Evolutionary conservation across 208 protist genomes (phyloP), one percentile per base, ranked within the genome.

Genomic region (Leishmania mexicana): DNA sequence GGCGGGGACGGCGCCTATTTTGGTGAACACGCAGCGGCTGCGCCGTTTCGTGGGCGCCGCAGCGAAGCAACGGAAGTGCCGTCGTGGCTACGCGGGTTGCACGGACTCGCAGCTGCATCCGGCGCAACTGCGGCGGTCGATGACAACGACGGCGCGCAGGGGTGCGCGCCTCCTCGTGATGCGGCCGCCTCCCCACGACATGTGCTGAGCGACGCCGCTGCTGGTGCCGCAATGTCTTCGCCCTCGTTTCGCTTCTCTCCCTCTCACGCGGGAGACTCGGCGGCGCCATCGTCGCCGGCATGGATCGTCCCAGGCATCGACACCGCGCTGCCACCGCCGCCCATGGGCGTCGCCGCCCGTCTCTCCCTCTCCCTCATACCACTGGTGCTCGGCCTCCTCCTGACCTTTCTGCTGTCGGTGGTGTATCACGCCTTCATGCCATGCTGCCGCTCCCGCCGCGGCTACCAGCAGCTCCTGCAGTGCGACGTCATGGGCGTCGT

Each of bases 341-440:
- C 77, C 2, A 71, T 79, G 72, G 72, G 42, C 70, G 74, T 80
- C 3, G 67, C 47, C 6, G 49, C 73, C 11, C 84, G 81, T 28
- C 80, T 85, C 21, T 28, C 49, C 53, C 38, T 73, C 60, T 87
- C 83, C 45, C 78, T 87, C 24, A 40, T 15, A 28, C 83, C 83
- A 0, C 40, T 87, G 17, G 8, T 77, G 64, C 67, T 75, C 38
- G 60, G 68, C 13, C 85, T 93, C 57, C 24, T 88, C n/a, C 31
- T 88, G 40, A 91, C 86, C 42, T 96, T 94, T 80, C n/a, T 88
- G 10, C 78, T 92, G 10, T 92, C 88, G 64, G 80, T 84, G 31
- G 60, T 70, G 28, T 94, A 94, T 81, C 92, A 96, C 87, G 40
- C 81, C 42, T 91, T 94, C 70, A 94, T 94, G 87, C 90, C 90